Conservation (phyloP, 2,329 filamentous ascomycete species). For the Clathrospora elynae region DNA sequence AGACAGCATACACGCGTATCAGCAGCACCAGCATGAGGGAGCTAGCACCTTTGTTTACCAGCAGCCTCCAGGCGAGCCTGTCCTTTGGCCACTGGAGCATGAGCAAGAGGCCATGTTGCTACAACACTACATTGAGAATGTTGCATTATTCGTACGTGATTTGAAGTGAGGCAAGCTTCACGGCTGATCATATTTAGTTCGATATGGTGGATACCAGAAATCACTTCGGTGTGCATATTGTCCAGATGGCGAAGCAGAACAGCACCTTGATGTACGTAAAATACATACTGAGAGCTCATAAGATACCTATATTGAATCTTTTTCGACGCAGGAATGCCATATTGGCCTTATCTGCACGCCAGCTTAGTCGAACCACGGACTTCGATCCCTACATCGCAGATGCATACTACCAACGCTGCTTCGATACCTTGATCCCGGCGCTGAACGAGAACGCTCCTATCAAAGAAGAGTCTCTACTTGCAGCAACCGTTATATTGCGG, state of each 20-base stretch:
- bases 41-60: constrained; percentile 37
- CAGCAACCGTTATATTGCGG: constrained; percentile 50
- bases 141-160: constrained; percentile 42
- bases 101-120: constrained; percentile 48
- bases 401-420: constrained; percentile 50
- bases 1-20: constrained; percentile 8
- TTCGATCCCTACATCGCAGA: constrained; percentile 52
- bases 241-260: constrained; percentile 45
- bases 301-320: neutral
- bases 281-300: too few species aligned
- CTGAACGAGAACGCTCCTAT: constrained; percentile 48
- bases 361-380: constrained; percentile 48
- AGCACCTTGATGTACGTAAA: constrained; percentile 43
- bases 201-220: constrained; percentile 44
- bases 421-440: constrained; percentile 49
- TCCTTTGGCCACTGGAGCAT: constrained; percentile 44
- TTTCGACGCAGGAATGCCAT: constrained; percentile 42
- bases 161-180: too few species aligned
- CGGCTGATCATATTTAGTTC: constrained; percentile 29
- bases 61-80: constrained; percentile 35
- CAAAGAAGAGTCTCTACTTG: constrained; percentile 49
- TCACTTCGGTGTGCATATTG: constrained; percentile 44
- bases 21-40: constrained; percentile 12
- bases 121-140: constrained; percentile 45
- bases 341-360: constrained; percentile 50